Conservation (phyloP, 2,329 filamentous ascomycete species). For the Penicillium brasilianum region DNA sequence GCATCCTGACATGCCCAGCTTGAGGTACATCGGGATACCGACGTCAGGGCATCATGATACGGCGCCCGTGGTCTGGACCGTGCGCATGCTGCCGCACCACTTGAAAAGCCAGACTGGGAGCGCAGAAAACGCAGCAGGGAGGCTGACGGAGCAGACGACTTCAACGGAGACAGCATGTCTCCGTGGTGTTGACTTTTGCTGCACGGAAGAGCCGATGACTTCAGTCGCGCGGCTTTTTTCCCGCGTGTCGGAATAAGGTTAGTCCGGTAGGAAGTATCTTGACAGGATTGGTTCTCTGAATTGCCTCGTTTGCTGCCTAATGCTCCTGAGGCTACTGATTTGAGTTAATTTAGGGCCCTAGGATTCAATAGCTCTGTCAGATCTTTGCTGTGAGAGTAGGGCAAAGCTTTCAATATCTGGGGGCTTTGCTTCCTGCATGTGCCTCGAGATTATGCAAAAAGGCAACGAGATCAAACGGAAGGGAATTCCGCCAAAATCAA, state of each 20-base stretch:
- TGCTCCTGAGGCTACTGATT: background rate
- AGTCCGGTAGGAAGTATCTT: constrained; percentile 42
- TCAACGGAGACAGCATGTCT: constrained; percentile 48
- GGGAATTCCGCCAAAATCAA: too few species aligned
- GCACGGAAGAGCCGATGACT: constrained; percentile 17
- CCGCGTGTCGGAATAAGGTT: constrained; percentile 30
- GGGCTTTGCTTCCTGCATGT: too few species aligned
- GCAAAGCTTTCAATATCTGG: too few species aligned
- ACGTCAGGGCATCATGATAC: constrained; percentile 23
- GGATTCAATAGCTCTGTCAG: too few species aligned
- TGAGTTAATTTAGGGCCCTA: background rate
- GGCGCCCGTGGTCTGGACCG: constrained; percentile 22
- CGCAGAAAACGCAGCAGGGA: constrained; percentile 73
- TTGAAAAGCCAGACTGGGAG: constrained; percentile 67
- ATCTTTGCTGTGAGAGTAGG: too few species aligned
- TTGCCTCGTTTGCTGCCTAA: background rate
- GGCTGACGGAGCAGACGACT: constrained; percentile 55
- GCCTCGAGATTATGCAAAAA: too few species aligned
- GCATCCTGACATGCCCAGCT: constrained; percentile 29
- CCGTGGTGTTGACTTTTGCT: constrained; percentile 19
- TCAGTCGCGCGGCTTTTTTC: constrained; percentile 26
- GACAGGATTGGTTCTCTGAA: constrained; percentile 2
- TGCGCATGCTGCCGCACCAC: constrained; percentile 41
- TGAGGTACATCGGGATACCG: constrained; percentile 26
- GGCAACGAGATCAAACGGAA: too few species aligned